Base-by-base conservation (phyloP, 805 yeast genomes). In the Candida caryicola region DNA sequence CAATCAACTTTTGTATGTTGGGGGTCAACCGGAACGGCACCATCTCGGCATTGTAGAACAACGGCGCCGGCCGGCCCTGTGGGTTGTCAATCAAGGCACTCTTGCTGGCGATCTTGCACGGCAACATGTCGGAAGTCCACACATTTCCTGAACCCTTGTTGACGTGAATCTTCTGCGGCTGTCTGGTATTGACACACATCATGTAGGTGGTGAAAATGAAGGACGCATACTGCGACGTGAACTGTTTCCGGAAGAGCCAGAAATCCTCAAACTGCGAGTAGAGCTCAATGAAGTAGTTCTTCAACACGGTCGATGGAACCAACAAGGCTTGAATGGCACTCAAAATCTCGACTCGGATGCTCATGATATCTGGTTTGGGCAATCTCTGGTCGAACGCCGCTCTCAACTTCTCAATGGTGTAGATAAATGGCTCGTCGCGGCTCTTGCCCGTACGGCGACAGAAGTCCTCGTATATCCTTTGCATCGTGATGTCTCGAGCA, bases 1-100 rank as follows among this genome's bases (percentile, higher is more conserved):
- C 98, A 67, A 93, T 88, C 55, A 93, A 71, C 47, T 83, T 82
- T 60, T 93, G 99, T 39, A 95, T 77, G 57, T 95, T 93, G 15
- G 99, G 99, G 4, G 99, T 91, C 54, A 93, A 73, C 55, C 99
- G 75, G 74, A 93, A 93, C 31, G 99, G 98, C 34, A 93, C 97
- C 46, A 89, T 79, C 57, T 93, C 99, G 12, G 89, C 79, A 49
- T 90, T 88, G 57, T 83, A 83, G 71, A 91, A 90, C 17, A 91
- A 72, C 17, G 99, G 99, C 0, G 84, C 76, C 2, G 79, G 77
- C 43, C 79, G 72, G 62, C 69, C 51, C 64, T 68, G 47, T 36
- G 57, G 68, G 26, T 63, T 60, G 31, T 63, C 64, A 7, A 68
- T 27, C 31, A 45, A 42, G 5, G 46, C 46, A 25, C 64, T 46